phyloP scores from a whole-genome alignment of 305 asterid species.

The Euphrasia arctica region DNA sequence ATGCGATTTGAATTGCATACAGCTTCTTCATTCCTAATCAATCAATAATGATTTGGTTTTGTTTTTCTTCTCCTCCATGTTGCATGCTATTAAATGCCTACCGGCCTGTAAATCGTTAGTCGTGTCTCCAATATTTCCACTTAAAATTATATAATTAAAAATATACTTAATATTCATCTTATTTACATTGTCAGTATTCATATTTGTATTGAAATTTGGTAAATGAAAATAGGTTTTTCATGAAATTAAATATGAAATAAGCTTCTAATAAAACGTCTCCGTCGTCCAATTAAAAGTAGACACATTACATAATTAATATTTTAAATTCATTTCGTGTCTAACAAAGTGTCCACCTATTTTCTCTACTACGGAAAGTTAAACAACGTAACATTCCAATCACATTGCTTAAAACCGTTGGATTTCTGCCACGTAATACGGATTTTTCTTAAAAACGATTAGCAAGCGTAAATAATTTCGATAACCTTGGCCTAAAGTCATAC shows the following conservation, averaged over 20 bases:
- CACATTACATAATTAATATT: no score
- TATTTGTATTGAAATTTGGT: no score
- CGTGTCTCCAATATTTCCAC: neutral
- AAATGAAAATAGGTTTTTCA: no score
- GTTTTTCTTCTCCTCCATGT: neutral
- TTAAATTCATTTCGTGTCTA: conserved; percentile 12
- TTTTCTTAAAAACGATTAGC: no score
- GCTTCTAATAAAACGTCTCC: no score
- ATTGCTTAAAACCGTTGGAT: conserved; percentile 6
- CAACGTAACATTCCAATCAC: conserved; percentile 37
- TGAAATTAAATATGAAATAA: no score
- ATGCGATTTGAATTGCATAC: neutral
- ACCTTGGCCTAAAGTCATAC: no score
- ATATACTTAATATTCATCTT: no score
- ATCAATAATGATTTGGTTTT: neutral
- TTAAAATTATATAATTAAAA: neutral
- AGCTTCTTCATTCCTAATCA: neutral
- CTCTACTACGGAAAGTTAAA: conserved; percentile 11
- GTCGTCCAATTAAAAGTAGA: neutral
- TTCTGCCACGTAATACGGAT: conserved; percentile 26
- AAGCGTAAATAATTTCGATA: no score
- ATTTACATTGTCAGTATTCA: no score
- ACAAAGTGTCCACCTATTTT: conserved; percentile 40
- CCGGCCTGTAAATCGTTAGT: neutral
- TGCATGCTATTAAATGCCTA: neutral